phyloP scores from a whole-genome alignment of 2,329 filamentous ascomycete genomes.

The Colletotrichum coccodes region DNA sequence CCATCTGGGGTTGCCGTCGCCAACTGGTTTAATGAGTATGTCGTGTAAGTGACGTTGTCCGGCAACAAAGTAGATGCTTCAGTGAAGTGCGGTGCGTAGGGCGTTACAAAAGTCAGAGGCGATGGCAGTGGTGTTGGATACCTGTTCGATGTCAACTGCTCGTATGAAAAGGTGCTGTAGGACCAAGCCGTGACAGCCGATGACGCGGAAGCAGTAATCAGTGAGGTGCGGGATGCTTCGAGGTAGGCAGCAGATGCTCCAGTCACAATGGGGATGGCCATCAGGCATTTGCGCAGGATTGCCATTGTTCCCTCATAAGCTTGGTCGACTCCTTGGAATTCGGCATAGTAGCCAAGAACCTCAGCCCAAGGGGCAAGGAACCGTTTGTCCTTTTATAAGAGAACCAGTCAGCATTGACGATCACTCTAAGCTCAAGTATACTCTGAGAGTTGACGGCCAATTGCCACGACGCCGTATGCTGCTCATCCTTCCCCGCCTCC shows the following conservation, averaged over 20 bases:
- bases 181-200: neutral
- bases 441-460: no score
- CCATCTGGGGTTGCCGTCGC: conserved; percentile 33
- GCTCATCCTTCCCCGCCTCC: no score
- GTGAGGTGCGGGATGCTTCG: neutral
- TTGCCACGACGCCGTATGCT: no score
- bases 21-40: neutral
- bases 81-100: conserved; percentile 9
- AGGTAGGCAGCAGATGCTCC: neutral
- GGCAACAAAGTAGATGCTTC: neutral
- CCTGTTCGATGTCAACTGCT: neutral
- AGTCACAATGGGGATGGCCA: no score
- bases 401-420: no score
- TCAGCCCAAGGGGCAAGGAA: no score
- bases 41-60: conserved; percentile 14
- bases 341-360: no score
- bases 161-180: conserved; percentile 12
- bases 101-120: conserved; percentile 3
- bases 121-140: conserved; percentile 2
- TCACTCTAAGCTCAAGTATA: no score
- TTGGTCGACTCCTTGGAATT: no score
- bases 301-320: no score
- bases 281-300: no score
- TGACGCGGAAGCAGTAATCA: neutral
- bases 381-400: no score